These are phyloP conservation scores for Pleurotus salmoneostramineus DNA, from an alignment of 768 basidiomycete genomes.

Conservation along the genomic window DNA sequence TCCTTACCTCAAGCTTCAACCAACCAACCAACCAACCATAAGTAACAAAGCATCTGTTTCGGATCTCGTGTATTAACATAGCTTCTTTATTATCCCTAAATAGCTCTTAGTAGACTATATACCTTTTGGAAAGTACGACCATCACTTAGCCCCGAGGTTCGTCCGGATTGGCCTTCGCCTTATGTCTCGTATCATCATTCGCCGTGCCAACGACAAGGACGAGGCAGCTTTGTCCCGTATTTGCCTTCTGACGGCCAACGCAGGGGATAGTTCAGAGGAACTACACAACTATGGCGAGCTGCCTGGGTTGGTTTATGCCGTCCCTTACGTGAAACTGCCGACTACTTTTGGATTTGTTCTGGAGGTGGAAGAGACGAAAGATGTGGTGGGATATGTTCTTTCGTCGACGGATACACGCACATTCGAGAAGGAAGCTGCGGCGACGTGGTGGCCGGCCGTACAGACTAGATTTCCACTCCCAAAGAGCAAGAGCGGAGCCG, in stretches of 20 bases:
- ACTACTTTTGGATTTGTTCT: conserved; percentile 74
- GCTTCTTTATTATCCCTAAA: not conserved
- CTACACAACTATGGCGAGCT: conserved; percentile 62
- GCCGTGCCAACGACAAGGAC: conserved; percentile 53
- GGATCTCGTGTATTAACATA: not conserved
- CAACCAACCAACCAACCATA: not conserved
- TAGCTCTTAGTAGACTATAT: not conserved
- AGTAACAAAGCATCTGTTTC: not conserved
- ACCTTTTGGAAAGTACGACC: not conserved
- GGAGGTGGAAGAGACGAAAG: conserved; percentile 40
- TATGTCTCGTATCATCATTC: conserved; percentile 44
- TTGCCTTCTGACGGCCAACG: conserved; percentile 72
- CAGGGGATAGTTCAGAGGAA: conserved; percentile 60
- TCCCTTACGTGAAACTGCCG: conserved; percentile 71
- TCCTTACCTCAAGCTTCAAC: not conserved
- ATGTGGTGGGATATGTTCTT: conserved; percentile 70
- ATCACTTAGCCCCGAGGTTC: not conserved
- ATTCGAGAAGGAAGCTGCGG: conserved; percentile 51
- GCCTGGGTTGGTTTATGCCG: conserved; percentile 68
- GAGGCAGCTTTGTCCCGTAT: conserved; percentile 58
- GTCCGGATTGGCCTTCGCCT: not conserved
- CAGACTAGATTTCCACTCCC: conserved; percentile 47
- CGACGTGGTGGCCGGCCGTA: conserved; percentile 65
- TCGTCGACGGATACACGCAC: conserved; percentile 64
- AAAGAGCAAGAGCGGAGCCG: conserved; percentile 21